Percentiles rank a stretch among this genome's conserved stretches.
These are phyloP conservation scores for Tetrahymena borealis DNA, from an alignment of 73 alveolate species.

Conservation along the genomic window DNA sequence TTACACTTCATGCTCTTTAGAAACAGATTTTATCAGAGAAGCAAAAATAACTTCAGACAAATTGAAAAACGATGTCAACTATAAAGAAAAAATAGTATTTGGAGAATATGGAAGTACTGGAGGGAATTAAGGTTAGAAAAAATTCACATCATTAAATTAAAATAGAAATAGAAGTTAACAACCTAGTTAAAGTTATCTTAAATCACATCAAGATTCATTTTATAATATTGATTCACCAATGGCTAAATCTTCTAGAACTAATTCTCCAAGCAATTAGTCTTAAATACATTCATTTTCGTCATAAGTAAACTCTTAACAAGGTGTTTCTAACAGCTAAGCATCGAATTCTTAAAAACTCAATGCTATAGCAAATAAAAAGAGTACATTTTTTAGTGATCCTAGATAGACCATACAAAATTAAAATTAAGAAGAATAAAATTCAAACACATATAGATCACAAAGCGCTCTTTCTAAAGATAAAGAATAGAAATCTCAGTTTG, in stretches of 20 bases:
- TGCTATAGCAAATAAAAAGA: not conserved
- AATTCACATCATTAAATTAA: not conserved
- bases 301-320: not conserved
- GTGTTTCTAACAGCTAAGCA: not conserved
- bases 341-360: not conserved
- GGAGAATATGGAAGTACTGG: not conserved
- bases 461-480: not conserved
- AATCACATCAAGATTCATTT: not conserved
- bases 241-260: not conserved
- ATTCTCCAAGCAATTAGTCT: not conserved
- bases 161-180: not conserved
- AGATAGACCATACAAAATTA: not conserved
- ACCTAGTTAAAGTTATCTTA: not conserved
- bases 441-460: not conserved
- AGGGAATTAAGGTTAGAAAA: not conserved
- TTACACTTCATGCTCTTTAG: not conserved
- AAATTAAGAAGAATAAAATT: not conserved
- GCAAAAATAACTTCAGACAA: not conserved
- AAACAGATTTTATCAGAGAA: not conserved
- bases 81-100: not conserved
- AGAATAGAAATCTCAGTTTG: too few species aligned
- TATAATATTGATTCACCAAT: not conserved
- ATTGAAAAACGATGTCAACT: not conserved
- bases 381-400: not conserved
- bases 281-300: not conserved